Evolutionary conservation across 768 basidiomycete genomes (phyloP).

Genomic region (Collybia sp.): DNA sequence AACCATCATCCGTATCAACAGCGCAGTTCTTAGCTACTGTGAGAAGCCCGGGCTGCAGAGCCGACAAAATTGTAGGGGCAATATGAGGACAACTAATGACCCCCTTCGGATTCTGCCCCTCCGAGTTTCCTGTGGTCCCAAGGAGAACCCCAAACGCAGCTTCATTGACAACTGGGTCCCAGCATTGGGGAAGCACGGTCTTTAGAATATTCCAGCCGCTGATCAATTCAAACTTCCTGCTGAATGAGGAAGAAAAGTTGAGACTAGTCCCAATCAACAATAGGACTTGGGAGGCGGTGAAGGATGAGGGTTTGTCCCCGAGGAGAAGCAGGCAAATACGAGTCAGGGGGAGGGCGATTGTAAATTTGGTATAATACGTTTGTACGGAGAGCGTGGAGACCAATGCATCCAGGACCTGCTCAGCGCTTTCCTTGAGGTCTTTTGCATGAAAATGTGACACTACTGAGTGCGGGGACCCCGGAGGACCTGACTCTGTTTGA

Average conservation of each 20-base stretch:
- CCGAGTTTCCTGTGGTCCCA: constrained; percentile 33
- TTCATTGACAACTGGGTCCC: constrained; percentile 65
- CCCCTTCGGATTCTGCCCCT: constrained; percentile 15
- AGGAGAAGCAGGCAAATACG: constrained; percentile 78
- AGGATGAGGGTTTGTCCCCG: constrained; percentile 64
- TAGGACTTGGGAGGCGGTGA: constrained; percentile 56
- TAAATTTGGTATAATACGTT: constrained; percentile 63
- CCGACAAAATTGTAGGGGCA: constrained; percentile 65
- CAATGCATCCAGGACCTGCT: constrained; percentile 61
- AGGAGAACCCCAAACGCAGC: constrained; percentile 68
- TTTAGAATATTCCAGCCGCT: constrained; percentile 81
- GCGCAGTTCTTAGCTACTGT: constrained; percentile 1
- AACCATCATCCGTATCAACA: constrained; percentile 19
- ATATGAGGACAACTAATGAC: constrained; percentile 62
- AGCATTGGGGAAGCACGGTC: constrained; percentile 58
- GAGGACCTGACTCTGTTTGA: constrained; percentile 13
- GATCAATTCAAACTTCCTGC: constrained; percentile 77
- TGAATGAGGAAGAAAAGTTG: constrained; percentile 55
- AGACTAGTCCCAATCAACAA: constrained; percentile 54
- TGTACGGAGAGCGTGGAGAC: constrained; percentile 56
- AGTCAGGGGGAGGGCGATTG: constrained; percentile 67
- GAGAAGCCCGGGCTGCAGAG: constrained; percentile 50
- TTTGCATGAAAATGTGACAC: constrained; percentile 50
- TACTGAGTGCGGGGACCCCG: constrained; percentile 50
- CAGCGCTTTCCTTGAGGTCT: constrained; percentile 53